Evolutionary conservation across 179 eudicot species (phyloP), one percentile per base, ranked within the genome.

Genomic region (Silene noctiflora): DNA sequence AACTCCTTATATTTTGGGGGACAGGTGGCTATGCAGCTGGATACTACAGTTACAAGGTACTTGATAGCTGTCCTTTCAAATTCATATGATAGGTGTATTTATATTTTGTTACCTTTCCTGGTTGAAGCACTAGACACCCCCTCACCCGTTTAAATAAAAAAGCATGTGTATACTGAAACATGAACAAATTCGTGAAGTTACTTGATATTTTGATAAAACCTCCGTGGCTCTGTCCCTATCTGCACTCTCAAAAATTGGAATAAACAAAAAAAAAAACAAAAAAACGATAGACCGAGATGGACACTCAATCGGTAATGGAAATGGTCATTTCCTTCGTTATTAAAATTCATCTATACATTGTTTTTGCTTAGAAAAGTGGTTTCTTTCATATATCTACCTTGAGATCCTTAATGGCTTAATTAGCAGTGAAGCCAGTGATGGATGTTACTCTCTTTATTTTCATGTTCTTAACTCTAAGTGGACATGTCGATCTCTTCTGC

Each of bases 11-110:
- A 64, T 19, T 72, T 65, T 81, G 46, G 46, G 58, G 81, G 46
- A 44, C 84, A 91, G 97, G 96, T 72, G 97, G 97, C 77, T 96
- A 96, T 87, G 97, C 99, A 10, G 99, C 99, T 83, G 99, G 99
- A 68, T 96, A 94, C 79, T 96, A 96, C 83, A 96, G 99, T 81
- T 96, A 96, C 85, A 94, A 94, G 99, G 98, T 94, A 92, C 61
- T 33, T 39, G 27, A 4, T 67, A 17, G 13, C 61, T 73, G 33
- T 19, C 21, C 19, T 35, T 25, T 33, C 55, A 73, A 77, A 70
- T 19, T 42, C 55, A 61, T 33, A 62, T 61, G 56, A 25, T 72
- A 35, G 25, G n/a, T 10, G 9, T 66, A 53, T 68, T 44, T 68
- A 24, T 42, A 19, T 20, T 20, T 29, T 35, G 71, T 13, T 19